Base-by-base conservation (phyloP, 371 early-diverging fungal genomes). In the Funneliformis caledonium region DNA sequence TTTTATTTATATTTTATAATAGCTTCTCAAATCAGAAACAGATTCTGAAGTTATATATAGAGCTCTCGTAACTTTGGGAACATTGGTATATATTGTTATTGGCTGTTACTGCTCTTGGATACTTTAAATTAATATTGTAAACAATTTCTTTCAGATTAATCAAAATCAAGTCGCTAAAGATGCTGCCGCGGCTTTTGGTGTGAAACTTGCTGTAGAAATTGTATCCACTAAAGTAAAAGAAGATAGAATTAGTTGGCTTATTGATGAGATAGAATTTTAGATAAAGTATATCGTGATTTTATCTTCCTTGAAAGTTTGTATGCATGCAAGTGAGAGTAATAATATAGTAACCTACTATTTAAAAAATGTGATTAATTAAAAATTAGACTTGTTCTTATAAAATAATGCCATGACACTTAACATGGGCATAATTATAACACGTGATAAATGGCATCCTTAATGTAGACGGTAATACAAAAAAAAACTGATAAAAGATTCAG, bases 31-130 rank as follows among this genome's bases (percentile, higher is more conserved):
- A 69, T 69, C 48, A 10, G 72, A 68, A 19, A 70, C 12, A 26
- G 79, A 79, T 56, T 64, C 79, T 1, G 79, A 79, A 42, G 60
- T 60, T 16, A 42, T 79, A 22, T 79, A 69, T 70, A 50, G 79
- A 47, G 43, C 79, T 45, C 12, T 79, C 8, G 70, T 79, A 26
- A 79, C 79, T 59, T 26, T 79, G 60, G 79, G 79, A 37, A 79
- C 79, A 37, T 70, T 79, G 70, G 79, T 79, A 62, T 26, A 42
- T 2, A 37, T 59, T 74, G 16, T 37, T 33, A 4, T 19, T 68
- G 8, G 56, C 11, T 73, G 26, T n/a, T 22, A 52, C 10, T 56
- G 1, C 26, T 56, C 4, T 22, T 42, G 8, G 11, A 59, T 12
- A n/a, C 42, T 64, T n/a, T 64, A 7, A 2, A 76, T 11, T 47